Conservation (phyloP, 768 basidiomycete species). For the Chalciporus chontae region DNA sequence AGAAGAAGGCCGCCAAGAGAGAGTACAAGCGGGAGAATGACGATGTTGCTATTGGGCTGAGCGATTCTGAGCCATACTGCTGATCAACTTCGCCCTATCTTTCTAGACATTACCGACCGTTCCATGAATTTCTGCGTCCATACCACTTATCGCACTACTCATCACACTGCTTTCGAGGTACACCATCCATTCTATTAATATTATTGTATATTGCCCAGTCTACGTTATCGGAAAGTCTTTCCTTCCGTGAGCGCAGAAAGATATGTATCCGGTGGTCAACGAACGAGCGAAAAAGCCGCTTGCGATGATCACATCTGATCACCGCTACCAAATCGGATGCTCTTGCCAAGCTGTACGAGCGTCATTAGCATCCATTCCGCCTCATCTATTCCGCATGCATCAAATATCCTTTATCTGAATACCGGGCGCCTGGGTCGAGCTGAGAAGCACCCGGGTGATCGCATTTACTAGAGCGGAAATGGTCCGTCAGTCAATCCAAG, state of each 20-base stretch:
- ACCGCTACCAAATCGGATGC: conserved; percentile 18
- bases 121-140: neutral
- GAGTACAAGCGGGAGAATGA: conserved; percentile 3
- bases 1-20: conserved; percentile 25
- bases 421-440: conserved; percentile 84
- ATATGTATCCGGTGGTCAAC: neutral
- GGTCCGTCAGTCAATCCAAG: conserved; percentile 11
- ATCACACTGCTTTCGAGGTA: neutral
- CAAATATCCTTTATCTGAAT: conserved; percentile 82
- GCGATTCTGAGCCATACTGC: conserved; percentile 10
- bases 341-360: conserved; percentile 22
- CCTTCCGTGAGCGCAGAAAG: neutral
- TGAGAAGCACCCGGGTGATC: conserved; percentile 79
- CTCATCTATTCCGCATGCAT: conserved; percentile 4
- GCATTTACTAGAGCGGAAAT: conserved; percentile 50
- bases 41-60: conserved; percentile 1
- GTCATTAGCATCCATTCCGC: conserved; percentile 4
- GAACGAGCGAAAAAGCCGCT: neutral
- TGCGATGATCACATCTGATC: conserved; percentile 18
- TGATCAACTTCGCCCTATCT: neutral
- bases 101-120: neutral
- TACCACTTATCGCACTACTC: neutral
- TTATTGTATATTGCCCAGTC: conserved; percentile 1
- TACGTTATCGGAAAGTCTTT: neutral
- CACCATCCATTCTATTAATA: neutral